Evolutionary conservation across 1,284 basidiomycete genomes (phyloP), one percentile per base, ranked within the genome.

Genomic region (Rhodotorula sp.): DNA sequence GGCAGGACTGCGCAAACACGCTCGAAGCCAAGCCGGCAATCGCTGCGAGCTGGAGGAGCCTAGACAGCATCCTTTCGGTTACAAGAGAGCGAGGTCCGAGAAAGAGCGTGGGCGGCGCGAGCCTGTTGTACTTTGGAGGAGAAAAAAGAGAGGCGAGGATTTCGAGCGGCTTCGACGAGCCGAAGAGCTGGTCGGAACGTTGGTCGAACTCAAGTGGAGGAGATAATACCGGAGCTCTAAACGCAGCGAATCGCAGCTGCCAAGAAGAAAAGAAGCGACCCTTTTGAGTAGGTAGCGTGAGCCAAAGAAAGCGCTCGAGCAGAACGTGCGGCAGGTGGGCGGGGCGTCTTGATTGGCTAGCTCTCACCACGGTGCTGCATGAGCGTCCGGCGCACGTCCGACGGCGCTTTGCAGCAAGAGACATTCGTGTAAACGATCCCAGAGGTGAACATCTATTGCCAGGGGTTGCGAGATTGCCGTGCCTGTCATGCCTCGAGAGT

Each of bases 51-150:
- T 31, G 23, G 58, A 60, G 31, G 15, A 69, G 29, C 20, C 34
- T 43, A 20, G 64, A 34, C 48, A 68, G 23, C 72, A 68, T 71
- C 26, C 52, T 56, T 20, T 4, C 57, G 61, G 16, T n/a, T 3
- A 21, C 14, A 20, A 14, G 29, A 26, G 21, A n/a, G 31, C 6
- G n/a, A 15, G 29, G 31, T 49, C 56, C 56, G 34, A 47, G 26
- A 10, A 5, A 23, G 46, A 39, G 51, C 34, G 54, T 34, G 34
- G 34, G 34, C 23, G 34, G 48, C 15, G 47, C 3, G 43, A 12
- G 61, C 10, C 21, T 15, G 1, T 21, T 12, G 52, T 54, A 34
- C 34, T 15, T 5, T n/a, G 52, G n/a, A 54, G 21, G 12, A 21
- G 51, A 21, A 23, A 23, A 3, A 23, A 29, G 3, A 56, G 49